These are phyloP conservation scores for Basidioascus undulatus DNA, from an alignment of 768 basidiomycete species.

Conservation along the genomic window DNA sequence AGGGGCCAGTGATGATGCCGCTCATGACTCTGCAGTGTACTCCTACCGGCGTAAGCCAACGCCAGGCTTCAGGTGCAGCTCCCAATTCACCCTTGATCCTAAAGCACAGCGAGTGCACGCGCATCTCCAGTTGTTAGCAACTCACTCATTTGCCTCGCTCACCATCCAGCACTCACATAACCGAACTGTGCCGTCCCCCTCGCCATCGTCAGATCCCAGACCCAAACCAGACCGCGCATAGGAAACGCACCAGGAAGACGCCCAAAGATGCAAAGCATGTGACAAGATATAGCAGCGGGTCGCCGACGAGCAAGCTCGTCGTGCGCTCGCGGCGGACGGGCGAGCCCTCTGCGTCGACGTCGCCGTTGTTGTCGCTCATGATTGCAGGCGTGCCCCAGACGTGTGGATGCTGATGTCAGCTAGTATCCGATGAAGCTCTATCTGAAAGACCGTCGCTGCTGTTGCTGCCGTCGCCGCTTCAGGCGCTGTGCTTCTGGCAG, in stretches of 20 bases:
- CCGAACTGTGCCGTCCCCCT: constrained; percentile 30
- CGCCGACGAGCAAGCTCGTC: constrained; percentile 60
- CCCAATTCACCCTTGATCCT: neutral
- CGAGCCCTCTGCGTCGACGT: too few relatives aligned
- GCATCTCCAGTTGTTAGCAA: too few relatives aligned
- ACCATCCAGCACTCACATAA: constrained; percentile 2
- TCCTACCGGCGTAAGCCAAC: neutral
- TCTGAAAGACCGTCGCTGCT: too few relatives aligned
- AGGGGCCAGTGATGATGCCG: constrained; percentile 65
- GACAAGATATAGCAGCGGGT: constrained; percentile 51
- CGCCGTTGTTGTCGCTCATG: too few relatives aligned
- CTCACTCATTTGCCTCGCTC: constrained; percentile 8
- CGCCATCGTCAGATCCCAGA: constrained; percentile 56
- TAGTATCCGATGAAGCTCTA: too few relatives aligned
- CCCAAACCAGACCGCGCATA: neutral
- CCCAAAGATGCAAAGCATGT: constrained; percentile 62
- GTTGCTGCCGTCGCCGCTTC: too few relatives aligned
- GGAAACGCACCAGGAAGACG: constrained; percentile 46
- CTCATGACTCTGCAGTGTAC: constrained; percentile 52
- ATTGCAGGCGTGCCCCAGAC: too few relatives aligned
- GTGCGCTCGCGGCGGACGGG: too few relatives aligned
- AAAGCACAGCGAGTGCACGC: neutral
- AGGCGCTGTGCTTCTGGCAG: too few relatives aligned
- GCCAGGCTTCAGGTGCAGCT: neutral
- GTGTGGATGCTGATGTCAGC: too few relatives aligned